Conservation (phyloP, 2,329 filamentous ascomycete species). For the Taxawa tesnikishii region DNA sequence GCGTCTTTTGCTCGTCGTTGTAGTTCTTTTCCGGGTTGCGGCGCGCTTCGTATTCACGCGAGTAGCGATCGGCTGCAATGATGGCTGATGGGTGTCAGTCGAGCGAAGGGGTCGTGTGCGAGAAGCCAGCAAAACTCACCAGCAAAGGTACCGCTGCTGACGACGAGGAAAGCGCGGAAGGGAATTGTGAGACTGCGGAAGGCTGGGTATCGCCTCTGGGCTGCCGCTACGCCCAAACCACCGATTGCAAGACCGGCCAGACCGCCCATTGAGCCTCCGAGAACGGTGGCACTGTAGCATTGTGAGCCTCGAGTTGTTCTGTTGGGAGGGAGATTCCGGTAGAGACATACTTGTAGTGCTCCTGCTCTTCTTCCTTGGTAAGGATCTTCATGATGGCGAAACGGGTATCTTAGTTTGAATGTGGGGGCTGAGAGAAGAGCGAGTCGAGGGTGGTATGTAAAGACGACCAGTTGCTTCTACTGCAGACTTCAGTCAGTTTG, state of each 20-base stretch:
- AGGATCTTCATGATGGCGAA: slow-evolving; percentile 79
- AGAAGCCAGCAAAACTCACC: no score
- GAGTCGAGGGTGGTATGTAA: neutral
- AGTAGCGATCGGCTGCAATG: slow-evolving; percentile 66
- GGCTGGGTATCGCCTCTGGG: slow-evolving; percentile 58
- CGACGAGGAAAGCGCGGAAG: slow-evolving; percentile 81
- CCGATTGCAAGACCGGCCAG: slow-evolving; percentile 55
- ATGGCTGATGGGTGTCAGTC: slow-evolving; percentile 38
- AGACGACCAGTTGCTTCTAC: no score
- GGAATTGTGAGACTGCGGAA: slow-evolving; percentile 77
- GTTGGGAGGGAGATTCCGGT: slow-evolving; percentile 2
- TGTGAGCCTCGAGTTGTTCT: neutral
- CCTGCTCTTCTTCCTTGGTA: slow-evolving; percentile 81
- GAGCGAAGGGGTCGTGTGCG: neutral
- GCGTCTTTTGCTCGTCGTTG: slow-evolving; percentile 49
- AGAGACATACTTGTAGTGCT: slow-evolving; percentile 58
- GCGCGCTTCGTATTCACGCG: slow-evolving; percentile 56
- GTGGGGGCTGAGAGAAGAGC: neutral
- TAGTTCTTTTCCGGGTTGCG: slow-evolving; percentile 58
- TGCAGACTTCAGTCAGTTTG: no score
- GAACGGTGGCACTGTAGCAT: slow-evolving; percentile 53
- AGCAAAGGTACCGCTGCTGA: slow-evolving; percentile 68
- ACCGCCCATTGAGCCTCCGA: slow-evolving; percentile 67
- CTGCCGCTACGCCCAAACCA: slow-evolving; percentile 52
- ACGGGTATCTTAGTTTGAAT: neutral